phyloP scores from a whole-genome alignment of 371 early-diverging fungal species.

The Gilbertella persicaria region DNA sequence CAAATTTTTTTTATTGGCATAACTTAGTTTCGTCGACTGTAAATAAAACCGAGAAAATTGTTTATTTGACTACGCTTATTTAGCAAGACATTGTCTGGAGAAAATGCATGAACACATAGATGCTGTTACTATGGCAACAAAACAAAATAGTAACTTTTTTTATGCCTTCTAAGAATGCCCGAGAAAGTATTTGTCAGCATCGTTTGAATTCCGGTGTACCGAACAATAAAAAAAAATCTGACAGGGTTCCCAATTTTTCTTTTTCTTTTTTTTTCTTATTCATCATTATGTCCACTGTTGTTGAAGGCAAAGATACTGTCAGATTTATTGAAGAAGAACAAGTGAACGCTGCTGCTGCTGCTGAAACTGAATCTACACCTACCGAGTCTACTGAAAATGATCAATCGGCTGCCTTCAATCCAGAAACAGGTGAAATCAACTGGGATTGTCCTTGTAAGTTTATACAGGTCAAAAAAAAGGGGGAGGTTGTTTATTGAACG shows the following conservation, averaged over 20 bases:
- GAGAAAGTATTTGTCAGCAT: too few relatives aligned
- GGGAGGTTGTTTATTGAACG: neutral
- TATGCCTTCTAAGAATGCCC: too few relatives aligned
- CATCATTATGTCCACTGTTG: constrained; percentile 15
- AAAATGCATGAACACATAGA: too few relatives aligned
- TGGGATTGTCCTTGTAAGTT: constrained; percentile 97
- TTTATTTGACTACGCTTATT: too few relatives aligned
- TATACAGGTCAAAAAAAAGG: neutral
- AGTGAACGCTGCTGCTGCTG: constrained; percentile 12
- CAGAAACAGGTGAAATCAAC: constrained; percentile 95
- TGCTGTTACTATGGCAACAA: too few relatives aligned
- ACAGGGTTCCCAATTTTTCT: constrained; percentile 12
- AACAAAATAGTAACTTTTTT: too few relatives aligned
- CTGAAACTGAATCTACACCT: constrained; percentile 17
- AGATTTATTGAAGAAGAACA: constrained; percentile 53
- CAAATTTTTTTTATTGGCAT: too few relatives aligned
- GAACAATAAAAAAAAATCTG: too few relatives aligned
- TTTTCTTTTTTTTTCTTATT: neutral
- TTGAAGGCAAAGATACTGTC: constrained; percentile 57
- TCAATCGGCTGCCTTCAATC: constrained; percentile 57
- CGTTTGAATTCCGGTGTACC: too few relatives aligned
- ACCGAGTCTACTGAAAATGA: constrained; percentile 18
- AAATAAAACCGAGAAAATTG: too few relatives aligned
- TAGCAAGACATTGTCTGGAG: too few relatives aligned
- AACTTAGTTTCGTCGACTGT: too few relatives aligned